These are phyloP conservation scores for Suillus plorans DNA, from an alignment of 768 basidiomycete genomes.

Conservation along the genomic window DNA sequence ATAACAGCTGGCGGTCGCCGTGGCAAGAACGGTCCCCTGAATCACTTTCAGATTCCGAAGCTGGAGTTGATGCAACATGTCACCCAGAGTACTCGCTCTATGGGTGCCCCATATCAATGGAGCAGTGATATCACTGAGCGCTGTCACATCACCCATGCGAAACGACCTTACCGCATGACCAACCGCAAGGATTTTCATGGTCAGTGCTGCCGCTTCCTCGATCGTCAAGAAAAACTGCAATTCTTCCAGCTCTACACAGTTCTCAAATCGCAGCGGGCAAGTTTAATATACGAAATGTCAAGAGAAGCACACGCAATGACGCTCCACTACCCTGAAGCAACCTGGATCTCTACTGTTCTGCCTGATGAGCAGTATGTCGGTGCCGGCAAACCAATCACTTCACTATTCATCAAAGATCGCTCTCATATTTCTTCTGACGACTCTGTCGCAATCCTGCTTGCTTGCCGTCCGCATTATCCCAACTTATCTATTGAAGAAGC, in stretches of 20 bases:
- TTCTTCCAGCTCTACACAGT: conserved; percentile 9
- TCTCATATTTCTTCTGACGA: conserved; percentile 1
- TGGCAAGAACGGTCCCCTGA: too few relatives aligned
- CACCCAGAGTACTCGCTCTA: conserved; percentile 13
- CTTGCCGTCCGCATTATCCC: conserved; percentile 1
- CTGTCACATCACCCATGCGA: conserved; percentile 12
- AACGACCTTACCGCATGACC: neutral
- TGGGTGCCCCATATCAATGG: conserved; percentile 26
- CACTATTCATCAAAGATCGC: conserved; percentile 2
- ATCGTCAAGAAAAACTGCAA: conserved; percentile 9
- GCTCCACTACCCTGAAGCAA: conserved; percentile 4
- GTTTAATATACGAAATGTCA: conserved; percentile 5
- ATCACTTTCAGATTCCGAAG: too few relatives aligned
- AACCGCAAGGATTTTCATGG: conserved; percentile 7
- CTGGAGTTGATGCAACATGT: too few relatives aligned
- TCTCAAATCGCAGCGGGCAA: neutral
- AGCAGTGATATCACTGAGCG: conserved; percentile 14
- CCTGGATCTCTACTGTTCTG: conserved; percentile 4
- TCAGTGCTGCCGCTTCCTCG: conserved; percentile 11
- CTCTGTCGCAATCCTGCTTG: neutral
- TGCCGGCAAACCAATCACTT: neutral
- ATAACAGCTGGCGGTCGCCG: too few relatives aligned
- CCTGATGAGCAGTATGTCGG: neutral
- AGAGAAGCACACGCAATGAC: neutral
- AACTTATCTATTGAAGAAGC: conserved; percentile 2